Evolutionary conservation across 164 flowering plant genomes (phyloP).

Genomic region (Magnolia kwangsiensis): DNA sequence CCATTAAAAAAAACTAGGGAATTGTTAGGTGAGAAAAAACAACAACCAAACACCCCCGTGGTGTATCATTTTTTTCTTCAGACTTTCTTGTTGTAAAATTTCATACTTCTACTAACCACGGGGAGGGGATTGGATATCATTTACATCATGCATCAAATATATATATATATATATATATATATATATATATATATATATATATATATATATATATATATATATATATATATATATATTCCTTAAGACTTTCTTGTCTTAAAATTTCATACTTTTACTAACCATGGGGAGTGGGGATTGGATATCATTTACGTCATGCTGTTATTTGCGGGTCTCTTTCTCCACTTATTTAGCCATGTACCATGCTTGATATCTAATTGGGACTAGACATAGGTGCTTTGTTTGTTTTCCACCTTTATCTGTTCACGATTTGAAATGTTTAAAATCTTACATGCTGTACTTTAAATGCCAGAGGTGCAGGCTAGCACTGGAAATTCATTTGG

Average conservation of each 20-base stretch:
- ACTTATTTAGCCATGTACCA: neutral
- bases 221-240: too few species aligned
- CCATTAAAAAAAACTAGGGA: too few species aligned
- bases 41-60: neutral
- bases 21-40: too few species aligned
- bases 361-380: neutral
- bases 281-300: neutral
- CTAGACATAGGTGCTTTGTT: too few species aligned
- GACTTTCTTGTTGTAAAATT: neutral
- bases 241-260: too few species aligned
- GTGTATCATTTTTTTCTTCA: too few species aligned
- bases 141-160: neutral
- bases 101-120: neutral
- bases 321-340: neutral
- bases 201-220: too few species aligned
- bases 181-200: too few species aligned
- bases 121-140: neutral
- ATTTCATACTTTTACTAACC: too few species aligned
- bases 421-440: too few species aligned
- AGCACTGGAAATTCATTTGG: slow-evolving; percentile 76
- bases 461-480: slow-evolving; percentile 65
- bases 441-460: neutral
- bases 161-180: too few species aligned
- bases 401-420: neutral
- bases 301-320: neutral